Evolutionary conservation across 2,329 filamentous ascomycete genomes (phyloP), one percentile per base, ranked within the genome.

Genomic region (Esteya vermicola): DNA sequence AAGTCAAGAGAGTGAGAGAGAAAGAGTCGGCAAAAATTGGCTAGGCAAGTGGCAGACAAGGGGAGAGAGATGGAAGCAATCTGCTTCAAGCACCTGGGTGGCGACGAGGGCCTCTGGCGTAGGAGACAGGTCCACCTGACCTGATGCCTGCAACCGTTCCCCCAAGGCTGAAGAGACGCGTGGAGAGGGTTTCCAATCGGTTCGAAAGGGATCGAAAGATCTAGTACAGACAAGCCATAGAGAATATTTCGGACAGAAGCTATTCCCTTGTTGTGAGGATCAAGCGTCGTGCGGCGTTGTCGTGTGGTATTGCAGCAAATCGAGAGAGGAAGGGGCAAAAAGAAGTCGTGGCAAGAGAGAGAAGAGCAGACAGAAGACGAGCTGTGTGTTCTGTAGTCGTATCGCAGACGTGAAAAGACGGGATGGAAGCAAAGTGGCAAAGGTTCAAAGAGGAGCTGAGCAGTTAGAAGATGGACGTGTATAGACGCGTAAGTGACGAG

Each of bases 21-120:
- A 31, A 14, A 26, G 13, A 31, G 28, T 8, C 27, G 28, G 27
- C 38, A 47, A 47, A 45, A 33, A 39, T 14, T 23, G 40, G 28
- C n/a, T 13, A 13, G 25, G 14, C 18, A 8, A 9, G 27, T 7
- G 12, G 33, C 21, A 42, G 21, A n/a, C 21, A 37, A 32, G 18
- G 45, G 49, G 49, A 51, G 48, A 48, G 52, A 51, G 49, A 34
- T 34, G 16, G 51, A 38, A 45, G 47, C 47, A 50, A 56, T 58
- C 58, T 59, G 52, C 59, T 61, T 63, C 58, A 42, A 57, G 57
- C 58, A 53, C 57, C 53, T 57, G 54, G 55, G n/a, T n/a, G n/a
- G 58, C 49, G 34, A 38, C 41, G 46, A 25, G 37, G 43, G 50
- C 49, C 45, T 52, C n/a, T 51, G 44, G 50, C 46, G 27, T 16